Evolutionary conservation across 305 asterid species (phyloP).

Genomic region (Lippia alba): DNA sequence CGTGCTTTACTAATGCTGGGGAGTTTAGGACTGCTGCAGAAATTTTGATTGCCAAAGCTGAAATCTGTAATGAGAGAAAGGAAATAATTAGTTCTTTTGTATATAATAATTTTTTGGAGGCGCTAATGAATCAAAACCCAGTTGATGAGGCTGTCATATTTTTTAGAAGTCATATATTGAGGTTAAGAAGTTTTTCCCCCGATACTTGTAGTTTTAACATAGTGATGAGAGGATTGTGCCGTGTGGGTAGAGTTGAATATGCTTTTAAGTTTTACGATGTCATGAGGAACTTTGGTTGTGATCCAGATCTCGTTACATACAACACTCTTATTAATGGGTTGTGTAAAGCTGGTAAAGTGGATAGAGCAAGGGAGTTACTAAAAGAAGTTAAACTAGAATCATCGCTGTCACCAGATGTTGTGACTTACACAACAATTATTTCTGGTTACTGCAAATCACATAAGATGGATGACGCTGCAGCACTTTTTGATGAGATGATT

Average conservation of each 20-base stretch:
- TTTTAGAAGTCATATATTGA: slow-evolving; percentile 62
- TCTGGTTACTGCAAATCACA: slow-evolving; percentile 72
- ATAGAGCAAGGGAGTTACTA: slow-evolving; percentile 61
- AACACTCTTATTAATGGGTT: slow-evolving; percentile 75
- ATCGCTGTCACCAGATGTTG: slow-evolving; percentile 63
- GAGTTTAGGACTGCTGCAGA: slow-evolving; percentile 59
- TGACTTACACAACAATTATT: slow-evolving; percentile 74
- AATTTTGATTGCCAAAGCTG: slow-evolving; percentile 68
- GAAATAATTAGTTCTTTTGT: slow-evolving; percentile 55
- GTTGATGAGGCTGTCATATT: slow-evolving; percentile 71
- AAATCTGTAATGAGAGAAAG: slow-evolving; percentile 44
- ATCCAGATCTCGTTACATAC: slow-evolving; percentile 64
- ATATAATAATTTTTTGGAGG: slow-evolving; percentile 63
- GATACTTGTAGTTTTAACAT: slow-evolving; percentile 83
- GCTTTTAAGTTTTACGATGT: slow-evolving; percentile 68
- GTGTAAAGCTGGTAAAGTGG: slow-evolving; percentile 61
- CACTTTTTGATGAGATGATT: slow-evolving; percentile 66
- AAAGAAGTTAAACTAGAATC: slow-evolving; percentile 50
- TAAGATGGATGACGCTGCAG: slow-evolving; percentile 57
- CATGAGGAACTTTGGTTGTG: slow-evolving; percentile 64
- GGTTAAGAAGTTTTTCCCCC: slow-evolving; percentile 57
- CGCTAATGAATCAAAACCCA: slow-evolving; percentile 47
- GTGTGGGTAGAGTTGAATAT: slow-evolving; percentile 51
- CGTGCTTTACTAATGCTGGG: slow-evolving; percentile 57
- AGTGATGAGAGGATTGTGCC: slow-evolving; percentile 73